Conservation (phyloP, 2,329 filamentous ascomycete species). For the Aspergillus pseudoglaucus region DNA sequence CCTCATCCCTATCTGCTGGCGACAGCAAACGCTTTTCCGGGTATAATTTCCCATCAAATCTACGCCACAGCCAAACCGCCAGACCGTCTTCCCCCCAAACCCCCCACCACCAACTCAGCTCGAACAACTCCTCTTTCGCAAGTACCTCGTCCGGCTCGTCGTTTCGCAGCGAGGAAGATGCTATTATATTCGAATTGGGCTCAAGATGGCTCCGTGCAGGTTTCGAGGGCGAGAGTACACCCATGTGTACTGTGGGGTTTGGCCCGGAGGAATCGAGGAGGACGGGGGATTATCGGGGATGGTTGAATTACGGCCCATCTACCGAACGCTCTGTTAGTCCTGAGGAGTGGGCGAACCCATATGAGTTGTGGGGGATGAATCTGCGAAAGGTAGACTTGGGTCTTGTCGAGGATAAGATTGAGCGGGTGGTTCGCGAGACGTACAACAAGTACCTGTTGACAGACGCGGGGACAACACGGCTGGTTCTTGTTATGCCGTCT, state of each 20-base stretch:
- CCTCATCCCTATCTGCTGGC: constrained; percentile 13
- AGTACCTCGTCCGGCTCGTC: constrained; percentile 52
- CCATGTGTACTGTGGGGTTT: constrained; percentile 65
- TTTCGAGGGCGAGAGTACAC: constrained; percentile 74
- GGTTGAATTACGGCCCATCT: constrained; percentile 51
- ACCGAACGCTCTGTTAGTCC: constrained; percentile 25
- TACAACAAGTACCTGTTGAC: constrained; percentile 66
- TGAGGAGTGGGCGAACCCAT: constrained; percentile 39
- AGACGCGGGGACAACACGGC: constrained; percentile 60
- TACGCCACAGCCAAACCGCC: constrained; percentile 25
- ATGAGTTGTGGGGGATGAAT: constrained; percentile 75
- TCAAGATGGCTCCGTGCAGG: constrained; percentile 72
- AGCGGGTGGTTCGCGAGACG: constrained; percentile 71
- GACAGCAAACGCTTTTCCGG: constrained; percentile 19
- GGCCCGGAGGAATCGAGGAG: constrained; percentile 69
- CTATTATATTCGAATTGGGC: constrained; percentile 75
- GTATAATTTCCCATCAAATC: constrained; percentile 16
- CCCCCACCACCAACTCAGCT: constrained; percentile 43
- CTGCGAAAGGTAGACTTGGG: constrained; percentile 67
- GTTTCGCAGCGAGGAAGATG: constrained; percentile 71
- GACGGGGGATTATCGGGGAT: constrained; percentile 73
- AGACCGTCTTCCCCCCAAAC: constrained; percentile 53
- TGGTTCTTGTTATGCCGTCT: constrained; percentile 71
- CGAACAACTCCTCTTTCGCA: constrained; percentile 46
- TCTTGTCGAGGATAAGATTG: constrained; percentile 78